These are phyloP conservation scores for Chlorociboria aeruginascens DNA, from an alignment of 495 filamentous ascomycete genomes.

Conservation along the genomic window DNA sequence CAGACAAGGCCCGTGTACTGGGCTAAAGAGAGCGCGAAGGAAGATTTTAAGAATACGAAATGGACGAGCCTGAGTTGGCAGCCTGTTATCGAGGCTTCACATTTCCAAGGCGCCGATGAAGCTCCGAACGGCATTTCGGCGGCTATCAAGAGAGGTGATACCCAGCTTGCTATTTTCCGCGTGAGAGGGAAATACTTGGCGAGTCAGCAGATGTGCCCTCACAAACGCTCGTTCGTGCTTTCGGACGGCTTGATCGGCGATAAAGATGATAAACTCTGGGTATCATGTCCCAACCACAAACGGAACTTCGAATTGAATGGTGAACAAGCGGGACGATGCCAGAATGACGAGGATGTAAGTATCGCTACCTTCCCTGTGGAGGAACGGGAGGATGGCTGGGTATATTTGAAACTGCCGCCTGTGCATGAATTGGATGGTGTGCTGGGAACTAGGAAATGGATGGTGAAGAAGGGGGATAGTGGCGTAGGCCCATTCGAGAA, in stretches of 20 bases:
- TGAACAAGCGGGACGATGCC: slow-evolving; percentile 56
- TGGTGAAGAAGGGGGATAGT: slow-evolving; percentile 51
- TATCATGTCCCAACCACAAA: slow-evolving; percentile 89
- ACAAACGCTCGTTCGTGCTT: slow-evolving; percentile 86
- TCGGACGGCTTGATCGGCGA: slow-evolving; percentile 85
- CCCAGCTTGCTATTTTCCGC: slow-evolving; percentile 85
- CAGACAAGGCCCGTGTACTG: slow-evolving; percentile 76
- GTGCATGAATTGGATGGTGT: slow-evolving; percentile 75
- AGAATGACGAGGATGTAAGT: slow-evolving; percentile 62
- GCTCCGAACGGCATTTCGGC: slow-evolving; percentile 56
- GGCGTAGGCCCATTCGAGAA: slow-evolving; percentile 48
- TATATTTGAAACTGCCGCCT: slow-evolving; percentile 78
- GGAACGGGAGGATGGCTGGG: slow-evolving; percentile 62
- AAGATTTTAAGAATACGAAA: slow-evolving; percentile 62
- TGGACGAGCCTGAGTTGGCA: slow-evolving; percentile 78
- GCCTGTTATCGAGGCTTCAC: slow-evolving; percentile 59
- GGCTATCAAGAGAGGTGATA: slow-evolving; percentile 78
- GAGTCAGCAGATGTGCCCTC: slow-evolving; percentile 97
- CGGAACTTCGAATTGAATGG: slow-evolving; percentile 75
- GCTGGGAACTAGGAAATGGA: slow-evolving; percentile 75
- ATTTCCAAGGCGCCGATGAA: slow-evolving; percentile 55
- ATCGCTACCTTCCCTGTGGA: slow-evolving; percentile 83
- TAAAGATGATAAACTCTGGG: slow-evolving; percentile 52
- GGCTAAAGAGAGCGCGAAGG: slow-evolving; percentile 54
- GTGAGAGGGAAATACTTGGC: slow-evolving; percentile 74